Base-by-base conservation (phyloP, 345 rosid genomes). In the Erucastrum elatum region DNA sequence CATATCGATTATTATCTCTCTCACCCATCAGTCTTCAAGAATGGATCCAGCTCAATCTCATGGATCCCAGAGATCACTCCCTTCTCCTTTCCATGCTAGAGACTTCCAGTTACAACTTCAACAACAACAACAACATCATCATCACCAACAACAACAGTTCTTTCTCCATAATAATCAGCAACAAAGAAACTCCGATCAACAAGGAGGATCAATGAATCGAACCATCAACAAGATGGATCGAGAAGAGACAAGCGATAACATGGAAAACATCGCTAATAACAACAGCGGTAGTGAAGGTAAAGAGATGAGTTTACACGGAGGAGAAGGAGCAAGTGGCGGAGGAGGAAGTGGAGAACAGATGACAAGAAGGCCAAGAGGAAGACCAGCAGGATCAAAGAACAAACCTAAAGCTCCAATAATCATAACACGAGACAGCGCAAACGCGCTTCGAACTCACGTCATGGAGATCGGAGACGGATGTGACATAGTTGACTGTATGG, bases 321-420 rank as follows among this genome's bases (percentile, higher is more conserved):
- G 75, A 8, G 53, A 76, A 60, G 72, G 84, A 13, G 85, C 79
- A 15, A 51, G 81, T 0, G 82, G 84, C 0, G 90, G 82, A 7
- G 77, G 71, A 62, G 91, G 87, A 60, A 81, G 82, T 5, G 79
- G 93, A 88, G 85, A 85, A 86, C 78, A 84, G 78, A 84, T 88
- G 73, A 83, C 83, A 0, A 85, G 98, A 82, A 81, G 98, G 37
- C 90, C 96, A 9, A 75, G 99, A 72, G 99, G 99, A 26, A 82
- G 99, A 72, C 99, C 99, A 0, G 89, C 94, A 2, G 99, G 99
- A 71, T 94, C 98, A 78, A 94, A 92, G 79, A 94, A 94, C 90
- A 94, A 88, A 78, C 94, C 97, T 13, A 92, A 89, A 70, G 93
- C 98, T 3, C 99, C 99, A 2, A 89, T 95, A 59, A 91, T 95